A percentile compares a stretch with the other conserved stretches of the same genome.
phyloP scores from a whole-genome alignment of 176 grass and related monocot species.

The Pontederia paniculata region DNA sequence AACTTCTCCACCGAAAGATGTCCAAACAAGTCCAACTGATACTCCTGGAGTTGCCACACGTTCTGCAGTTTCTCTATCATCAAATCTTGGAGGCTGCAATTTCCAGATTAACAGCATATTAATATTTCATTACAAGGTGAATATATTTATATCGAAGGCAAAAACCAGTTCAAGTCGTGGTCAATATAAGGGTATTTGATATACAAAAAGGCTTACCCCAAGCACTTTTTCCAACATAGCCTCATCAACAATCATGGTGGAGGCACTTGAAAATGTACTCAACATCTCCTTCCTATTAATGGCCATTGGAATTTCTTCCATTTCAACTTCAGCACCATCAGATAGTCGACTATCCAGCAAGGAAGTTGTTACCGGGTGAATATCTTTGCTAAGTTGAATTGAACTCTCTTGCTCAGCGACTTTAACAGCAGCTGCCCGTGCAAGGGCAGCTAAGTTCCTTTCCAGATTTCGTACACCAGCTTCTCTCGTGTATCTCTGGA shows the following conservation, averaged over 20 bases:
- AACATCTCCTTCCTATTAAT: conserved; percentile 62
- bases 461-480: conserved; percentile 88
- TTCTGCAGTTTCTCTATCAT: conserved; percentile 76
- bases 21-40: conserved; percentile 92
- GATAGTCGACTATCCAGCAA: conserved; percentile 59
- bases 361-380: conserved; percentile 38
- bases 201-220: conserved; percentile 49
- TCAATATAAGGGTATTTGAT: no score
- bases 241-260: conserved; percentile 64
- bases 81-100: conserved; percentile 84
- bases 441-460: conserved; percentile 69
- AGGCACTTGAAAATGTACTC: conserved; percentile 49
- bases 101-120: conserved; percentile 7
- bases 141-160: neutral
- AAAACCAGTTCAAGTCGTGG: no score
- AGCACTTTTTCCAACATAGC: conserved; percentile 95
- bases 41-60: conserved; percentile 81
- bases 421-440: conserved; percentile 84
- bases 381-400: conserved; percentile 48
- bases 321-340: conserved; percentile 74
- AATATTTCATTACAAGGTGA: conserved; percentile 9
- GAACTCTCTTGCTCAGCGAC: conserved; percentile 58
- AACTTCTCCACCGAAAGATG: conserved; percentile 83
- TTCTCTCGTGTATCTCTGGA: conserved; percentile 96
- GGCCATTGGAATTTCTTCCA: conserved; percentile 95